phyloP scores from a whole-genome alignment of 2,329 filamentous ascomycete genomes.

The Diaporthe longicolla region DNA sequence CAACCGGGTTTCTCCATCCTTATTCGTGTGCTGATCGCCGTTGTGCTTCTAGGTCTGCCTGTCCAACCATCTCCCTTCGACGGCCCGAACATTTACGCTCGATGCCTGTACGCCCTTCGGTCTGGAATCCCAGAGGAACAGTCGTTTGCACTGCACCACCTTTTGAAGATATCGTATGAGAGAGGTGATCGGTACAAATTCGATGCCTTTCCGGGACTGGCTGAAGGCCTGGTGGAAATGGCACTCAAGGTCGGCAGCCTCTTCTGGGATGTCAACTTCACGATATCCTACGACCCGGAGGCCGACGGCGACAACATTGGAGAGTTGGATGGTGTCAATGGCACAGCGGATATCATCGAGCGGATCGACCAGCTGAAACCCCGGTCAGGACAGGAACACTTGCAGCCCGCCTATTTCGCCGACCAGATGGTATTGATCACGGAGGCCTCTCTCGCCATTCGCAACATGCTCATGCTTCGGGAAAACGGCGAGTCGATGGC shows the following conservation, averaged over 20 bases:
- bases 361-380: slow-evolving; percentile 76
- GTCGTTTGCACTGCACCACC: slow-evolving; percentile 91
- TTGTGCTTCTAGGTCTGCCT: slow-evolving; percentile 42
- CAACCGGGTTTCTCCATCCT: neutral
- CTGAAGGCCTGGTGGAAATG: slow-evolving; percentile 89
- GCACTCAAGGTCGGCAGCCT: slow-evolving; percentile 82
- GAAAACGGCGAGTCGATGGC: slow-evolving; percentile 90
- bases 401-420: slow-evolving; percentile 79
- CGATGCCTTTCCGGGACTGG: slow-evolving; percentile 89
- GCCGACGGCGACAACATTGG: slow-evolving; percentile 68
- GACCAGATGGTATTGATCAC: slow-evolving; percentile 83
- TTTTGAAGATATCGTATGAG: slow-evolving; percentile 96
- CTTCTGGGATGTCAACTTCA: slow-evolving; percentile 88
- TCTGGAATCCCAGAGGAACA: slow-evolving; percentile 86
- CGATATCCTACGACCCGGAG: slow-evolving; percentile 75
- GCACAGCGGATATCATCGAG: slow-evolving; percentile 80
- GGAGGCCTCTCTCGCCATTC: slow-evolving; percentile 87
- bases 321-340: slow-evolving; percentile 70
- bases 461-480: slow-evolving; percentile 95
- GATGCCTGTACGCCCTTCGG: slow-evolving; percentile 86
- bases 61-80: slow-evolving; percentile 62
- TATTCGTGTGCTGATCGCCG: neutral
- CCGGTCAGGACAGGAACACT: slow-evolving; percentile 74
- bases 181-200: slow-evolving; percentile 96
- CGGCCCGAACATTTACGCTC: slow-evolving; percentile 91